Evolutionary conservation across 1,284 basidiomycete genomes (phyloP).

Genomic region (Ganoderma boninense): DNA sequence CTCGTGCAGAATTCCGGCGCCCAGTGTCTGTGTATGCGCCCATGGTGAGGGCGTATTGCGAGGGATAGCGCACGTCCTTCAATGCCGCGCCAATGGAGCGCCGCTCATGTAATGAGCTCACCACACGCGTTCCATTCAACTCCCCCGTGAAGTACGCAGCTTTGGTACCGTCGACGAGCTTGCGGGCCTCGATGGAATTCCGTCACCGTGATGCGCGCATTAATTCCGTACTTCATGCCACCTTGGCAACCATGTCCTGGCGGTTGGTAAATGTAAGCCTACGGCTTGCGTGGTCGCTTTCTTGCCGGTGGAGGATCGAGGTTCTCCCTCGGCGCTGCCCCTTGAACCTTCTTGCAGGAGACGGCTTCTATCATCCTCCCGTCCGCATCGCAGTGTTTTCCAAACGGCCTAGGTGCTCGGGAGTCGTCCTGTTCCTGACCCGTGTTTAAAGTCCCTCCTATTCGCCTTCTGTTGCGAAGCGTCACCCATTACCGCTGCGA

Average conservation of each 20-base stretch:
- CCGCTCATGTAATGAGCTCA: no score
- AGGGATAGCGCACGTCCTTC: background rate
- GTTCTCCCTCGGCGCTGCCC: background rate
- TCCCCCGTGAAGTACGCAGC: background rate
- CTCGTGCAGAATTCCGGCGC: background rate
- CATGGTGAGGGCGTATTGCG: background rate
- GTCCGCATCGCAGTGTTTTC: no score
- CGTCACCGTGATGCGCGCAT: background rate
- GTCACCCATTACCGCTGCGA: no score
- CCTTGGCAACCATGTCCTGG: background rate
- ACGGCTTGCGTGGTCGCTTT: background rate
- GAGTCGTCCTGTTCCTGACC: no score
- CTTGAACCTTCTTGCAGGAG: no score
- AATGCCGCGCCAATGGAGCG: background rate
- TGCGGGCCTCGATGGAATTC: background rate
- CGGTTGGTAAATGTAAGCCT: background rate
- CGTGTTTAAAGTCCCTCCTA: background rate
- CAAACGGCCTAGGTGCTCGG: no score
- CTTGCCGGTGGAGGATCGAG: background rate
- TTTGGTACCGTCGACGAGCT: background rate
- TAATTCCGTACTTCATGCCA: background rate
- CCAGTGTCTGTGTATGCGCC: background rate
- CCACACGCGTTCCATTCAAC: background rate
- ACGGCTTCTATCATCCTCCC: no score
- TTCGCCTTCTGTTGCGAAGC: background rate